A percentile compares a stretch with the other conserved stretches of the same genome.
phyloP scores from a whole-genome alignment of 2,329 filamentous ascomycete genomes.

The Chrysosporium keratinophilum region DNA sequence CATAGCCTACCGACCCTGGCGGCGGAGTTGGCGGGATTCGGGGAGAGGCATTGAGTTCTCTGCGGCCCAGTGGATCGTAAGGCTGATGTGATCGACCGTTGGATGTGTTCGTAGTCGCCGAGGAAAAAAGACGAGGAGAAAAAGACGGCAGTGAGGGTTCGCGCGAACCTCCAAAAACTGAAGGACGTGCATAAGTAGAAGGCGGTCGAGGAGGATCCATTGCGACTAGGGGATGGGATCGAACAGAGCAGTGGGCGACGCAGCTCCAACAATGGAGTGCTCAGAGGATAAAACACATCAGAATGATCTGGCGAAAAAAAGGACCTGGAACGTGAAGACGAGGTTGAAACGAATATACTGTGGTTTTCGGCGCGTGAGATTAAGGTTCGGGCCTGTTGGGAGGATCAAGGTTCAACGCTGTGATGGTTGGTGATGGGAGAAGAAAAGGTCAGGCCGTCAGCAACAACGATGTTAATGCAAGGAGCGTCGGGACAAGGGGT shows the following conservation, averaged over 20 bases:
- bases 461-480: not conserved
- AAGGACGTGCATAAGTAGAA: constrained; percentile 24
- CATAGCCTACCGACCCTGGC: constrained; percentile 10
- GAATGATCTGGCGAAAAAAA: not conserved
- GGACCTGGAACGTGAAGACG: not conserved
- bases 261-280: constrained; percentile 6
- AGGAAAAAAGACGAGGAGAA: constrained; percentile 20
- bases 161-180: constrained; percentile 24
- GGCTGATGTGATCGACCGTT: constrained; percentile 20
- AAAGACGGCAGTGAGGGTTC: constrained; percentile 22
- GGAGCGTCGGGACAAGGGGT: not conserved
- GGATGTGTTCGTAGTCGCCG: constrained; percentile 16
- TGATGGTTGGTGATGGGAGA: not conserved
- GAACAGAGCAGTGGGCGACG: not conserved
- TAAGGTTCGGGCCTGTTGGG: constrained; percentile 5
- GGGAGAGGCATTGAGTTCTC: constrained; percentile 15
- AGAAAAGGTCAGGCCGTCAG: not conserved
- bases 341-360: not conserved
- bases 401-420: not conserved
- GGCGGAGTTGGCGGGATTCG: constrained; percentile 8
- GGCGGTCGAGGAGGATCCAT: constrained; percentile 13
- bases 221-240: not conserved
- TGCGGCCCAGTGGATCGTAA: constrained; percentile 19
- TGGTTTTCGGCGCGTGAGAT: not conserved
- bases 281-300: constrained; percentile 1